These are phyloP conservation scores for Sesbania bispinosa DNA, from an alignment of 306 rosid genomes.

Conservation along the genomic window DNA sequence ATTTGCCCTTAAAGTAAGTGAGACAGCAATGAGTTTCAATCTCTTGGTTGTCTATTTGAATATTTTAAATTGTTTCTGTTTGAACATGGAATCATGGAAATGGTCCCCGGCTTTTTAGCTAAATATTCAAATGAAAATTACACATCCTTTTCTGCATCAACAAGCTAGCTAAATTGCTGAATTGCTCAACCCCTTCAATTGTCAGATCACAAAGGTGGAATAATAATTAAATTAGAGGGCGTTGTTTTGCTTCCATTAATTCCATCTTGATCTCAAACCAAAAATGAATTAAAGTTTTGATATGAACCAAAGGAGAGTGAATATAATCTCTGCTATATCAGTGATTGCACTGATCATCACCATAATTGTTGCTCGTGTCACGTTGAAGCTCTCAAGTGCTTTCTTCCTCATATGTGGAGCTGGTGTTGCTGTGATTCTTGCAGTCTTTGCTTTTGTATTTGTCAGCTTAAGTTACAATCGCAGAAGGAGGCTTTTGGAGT, in stretches of 20 bases:
- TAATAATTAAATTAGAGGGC: neutral
- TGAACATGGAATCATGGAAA: no score
- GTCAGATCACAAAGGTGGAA: neutral
- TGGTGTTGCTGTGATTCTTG: conserved; percentile 44
- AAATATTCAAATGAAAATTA: conserved; percentile 5
- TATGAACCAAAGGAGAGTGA: conserved; percentile 69
- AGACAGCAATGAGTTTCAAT: neutral
- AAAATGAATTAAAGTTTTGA: conserved; percentile 30
- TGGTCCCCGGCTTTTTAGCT: no score
- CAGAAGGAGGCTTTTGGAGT: conserved; percentile 46
- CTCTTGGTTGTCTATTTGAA: neutral
- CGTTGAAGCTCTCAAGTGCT: conserved; percentile 37
- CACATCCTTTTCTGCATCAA: neutral
- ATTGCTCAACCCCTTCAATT: neutral
- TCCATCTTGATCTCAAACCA: no score
- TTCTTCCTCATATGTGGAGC: conserved; percentile 74
- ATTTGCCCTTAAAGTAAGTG: neutral
- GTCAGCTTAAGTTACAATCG: conserved; percentile 39
- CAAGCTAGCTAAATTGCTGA: neutral
- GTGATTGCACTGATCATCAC: conserved; percentile 38
- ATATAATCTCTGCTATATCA: conserved; percentile 34
- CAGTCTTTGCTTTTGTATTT: conserved; percentile 39
- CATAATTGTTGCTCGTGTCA: conserved; percentile 42
- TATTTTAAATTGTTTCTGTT: no score
- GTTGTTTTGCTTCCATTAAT: neutral